phyloP scores from a whole-genome alignment of 345 rosid species.

The Durio zibethinus region DNA sequence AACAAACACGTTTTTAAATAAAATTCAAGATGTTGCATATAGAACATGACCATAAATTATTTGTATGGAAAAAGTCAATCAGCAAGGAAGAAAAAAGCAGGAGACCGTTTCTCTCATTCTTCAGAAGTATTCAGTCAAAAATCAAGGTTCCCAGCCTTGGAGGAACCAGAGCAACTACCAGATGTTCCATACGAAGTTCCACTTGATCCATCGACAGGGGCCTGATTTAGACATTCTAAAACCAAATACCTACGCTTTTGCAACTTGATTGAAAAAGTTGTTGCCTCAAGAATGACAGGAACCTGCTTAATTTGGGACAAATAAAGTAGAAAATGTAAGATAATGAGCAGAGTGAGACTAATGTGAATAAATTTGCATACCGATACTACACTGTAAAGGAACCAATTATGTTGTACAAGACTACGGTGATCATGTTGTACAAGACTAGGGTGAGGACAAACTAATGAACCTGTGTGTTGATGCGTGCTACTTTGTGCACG shows the following conservation, averaged over 20 bases:
- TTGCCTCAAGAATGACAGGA: constrained; percentile 78
- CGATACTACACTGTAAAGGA: background rate
- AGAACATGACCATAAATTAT: too few relatives aligned
- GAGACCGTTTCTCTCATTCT: too few relatives aligned
- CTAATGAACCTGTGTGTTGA: constrained; percentile 68
- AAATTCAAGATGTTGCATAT: background rate
- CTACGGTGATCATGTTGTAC: background rate
- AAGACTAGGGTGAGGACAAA: background rate
- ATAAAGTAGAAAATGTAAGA: background rate
- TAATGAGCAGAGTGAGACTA: background rate
- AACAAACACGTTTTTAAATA: background rate
- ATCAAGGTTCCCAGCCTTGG: constrained; percentile 61
- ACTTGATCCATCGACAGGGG: constrained; percentile 87
- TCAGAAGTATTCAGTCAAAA: constrained; percentile 37
- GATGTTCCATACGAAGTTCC: constrained; percentile 78
- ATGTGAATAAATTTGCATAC: background rate
- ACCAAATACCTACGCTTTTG: constrained; percentile 71
- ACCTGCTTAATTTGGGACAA: constrained; percentile 40
- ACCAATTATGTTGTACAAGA: background rate
- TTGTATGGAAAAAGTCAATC: background rate
- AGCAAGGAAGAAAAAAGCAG: background rate
- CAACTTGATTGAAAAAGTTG: constrained; percentile 78
- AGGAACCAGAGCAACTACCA: constrained; percentile 59
- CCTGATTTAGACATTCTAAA: constrained; percentile 89
- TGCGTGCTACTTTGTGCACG: constrained; percentile 73